These are phyloP conservation scores for Saitozyma podzolica DNA, from an alignment of 768 basidiomycete species.

Conservation along the genomic window DNA sequence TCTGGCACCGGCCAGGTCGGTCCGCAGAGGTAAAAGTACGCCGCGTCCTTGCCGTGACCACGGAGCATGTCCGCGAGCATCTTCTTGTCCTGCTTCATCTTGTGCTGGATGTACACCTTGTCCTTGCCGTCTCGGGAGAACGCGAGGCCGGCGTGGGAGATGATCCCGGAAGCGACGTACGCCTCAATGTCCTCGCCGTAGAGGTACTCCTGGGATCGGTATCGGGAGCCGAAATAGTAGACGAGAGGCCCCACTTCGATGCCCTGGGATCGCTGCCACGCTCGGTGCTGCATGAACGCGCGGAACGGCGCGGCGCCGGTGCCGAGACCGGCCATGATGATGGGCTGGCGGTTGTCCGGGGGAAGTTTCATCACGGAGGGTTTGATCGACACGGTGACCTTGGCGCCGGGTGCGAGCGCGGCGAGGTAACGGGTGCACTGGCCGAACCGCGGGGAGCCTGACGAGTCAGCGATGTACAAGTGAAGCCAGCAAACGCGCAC, in stretches of 20 bases:
- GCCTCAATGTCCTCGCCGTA: slow-evolving; percentile 82
- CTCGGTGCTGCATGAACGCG: slow-evolving; percentile 95
- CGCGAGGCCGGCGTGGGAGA: slow-evolving; percentile 87
- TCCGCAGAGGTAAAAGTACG: slow-evolving; percentile 90
- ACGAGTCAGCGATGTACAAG: slow-evolving; percentile 8
- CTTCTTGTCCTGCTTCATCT: slow-evolving; percentile 88
- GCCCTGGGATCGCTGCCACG: slow-evolving; percentile 72
- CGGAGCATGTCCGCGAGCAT: slow-evolving; percentile 69
- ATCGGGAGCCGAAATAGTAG: slow-evolving; percentile 98
- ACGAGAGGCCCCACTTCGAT: slow-evolving; percentile 84
- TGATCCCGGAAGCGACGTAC: slow-evolving; percentile 77
- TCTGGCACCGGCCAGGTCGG: slow-evolving; percentile 99
- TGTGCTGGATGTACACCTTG: slow-evolving; percentile 98
- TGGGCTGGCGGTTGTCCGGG: slow-evolving; percentile 75
- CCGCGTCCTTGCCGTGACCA: slow-evolving; percentile 55
- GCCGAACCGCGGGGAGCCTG: slow-evolving; percentile 77
- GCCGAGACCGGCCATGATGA: slow-evolving; percentile 98
- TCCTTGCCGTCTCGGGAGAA: slow-evolving; percentile 90
- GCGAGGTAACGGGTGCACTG: slow-evolving; percentile 94
- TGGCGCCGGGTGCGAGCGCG: slow-evolving; percentile 28
- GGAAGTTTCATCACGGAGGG: slow-evolving; percentile 97
- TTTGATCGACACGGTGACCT: slow-evolving; percentile 40
- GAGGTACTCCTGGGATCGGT: slow-evolving; percentile 91
- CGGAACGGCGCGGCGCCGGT: slow-evolving; percentile 99
- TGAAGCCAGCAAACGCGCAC: slow-evolving; percentile 34